Evolutionary conservation across 306 rosid species (phyloP).

Genomic region (Quillaja saponaria): DNA sequence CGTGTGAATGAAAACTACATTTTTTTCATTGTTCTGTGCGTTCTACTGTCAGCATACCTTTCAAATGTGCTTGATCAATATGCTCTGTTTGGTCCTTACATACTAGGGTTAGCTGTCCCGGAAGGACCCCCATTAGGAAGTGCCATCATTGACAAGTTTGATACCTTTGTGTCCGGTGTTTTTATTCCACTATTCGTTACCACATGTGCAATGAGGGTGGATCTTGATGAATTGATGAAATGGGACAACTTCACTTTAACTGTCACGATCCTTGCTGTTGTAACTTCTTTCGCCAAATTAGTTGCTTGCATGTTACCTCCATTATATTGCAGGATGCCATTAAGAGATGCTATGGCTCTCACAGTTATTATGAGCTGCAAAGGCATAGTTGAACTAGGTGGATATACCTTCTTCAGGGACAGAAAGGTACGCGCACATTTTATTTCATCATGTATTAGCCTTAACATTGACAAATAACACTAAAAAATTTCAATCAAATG

Average conservation of each 20-base stretch:
- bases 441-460: too few species aligned
- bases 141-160: constrained; percentile 53
- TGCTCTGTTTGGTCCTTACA: constrained; percentile 48
- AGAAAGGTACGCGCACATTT: constrained; percentile 27
- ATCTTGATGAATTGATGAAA: constrained; percentile 15
- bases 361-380: constrained; percentile 56
- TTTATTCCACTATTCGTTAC: constrained; percentile 62
- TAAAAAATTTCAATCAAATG: neutral
- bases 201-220: constrained; percentile 46
- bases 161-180: constrained; percentile 41
- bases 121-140: constrained; percentile 77
- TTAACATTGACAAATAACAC: too few species aligned
- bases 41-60: constrained; percentile 27
- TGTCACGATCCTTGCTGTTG: constrained; percentile 2
- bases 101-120: constrained; percentile 65
- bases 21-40: constrained; percentile 30
- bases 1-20: constrained; percentile 52
- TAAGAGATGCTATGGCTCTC: constrained; percentile 40
- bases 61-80: constrained; percentile 29
- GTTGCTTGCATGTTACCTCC: constrained; percentile 36
- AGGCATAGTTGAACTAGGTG: constrained; percentile 64
- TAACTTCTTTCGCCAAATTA: constrained; percentile 33
- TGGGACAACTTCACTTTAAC: constrained; percentile 24
- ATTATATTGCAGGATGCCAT: constrained; percentile 40
- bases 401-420: constrained; percentile 34